Percentiles rank a stretch among this genome's conserved stretches.
Conservation (phyloP, 805 yeast species). For the Monosporozyma solicola region DNA sequence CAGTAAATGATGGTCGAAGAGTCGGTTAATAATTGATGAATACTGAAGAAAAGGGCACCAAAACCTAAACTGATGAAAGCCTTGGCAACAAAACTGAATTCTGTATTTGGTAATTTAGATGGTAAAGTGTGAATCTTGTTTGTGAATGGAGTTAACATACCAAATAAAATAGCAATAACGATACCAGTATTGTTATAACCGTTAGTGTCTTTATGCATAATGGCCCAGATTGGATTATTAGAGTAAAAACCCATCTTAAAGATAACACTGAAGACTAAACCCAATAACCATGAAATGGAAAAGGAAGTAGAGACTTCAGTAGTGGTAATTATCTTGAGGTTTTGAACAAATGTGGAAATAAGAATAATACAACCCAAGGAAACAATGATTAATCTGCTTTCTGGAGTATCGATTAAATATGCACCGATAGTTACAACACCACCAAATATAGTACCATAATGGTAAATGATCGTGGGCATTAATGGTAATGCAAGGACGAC, state of each 20-base stretch:
- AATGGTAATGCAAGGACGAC: conserved; percentile 41
- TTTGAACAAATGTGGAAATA: conserved; percentile 48
- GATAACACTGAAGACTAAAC: conserved; percentile 64
- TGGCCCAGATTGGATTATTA: conserved; percentile 95
- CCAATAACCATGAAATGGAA: conserved; percentile 35
- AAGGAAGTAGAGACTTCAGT: conserved; percentile 14
- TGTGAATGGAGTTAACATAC: conserved; percentile 49
- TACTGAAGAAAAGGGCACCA: conserved; percentile 64
- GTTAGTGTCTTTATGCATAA: conserved; percentile 76
- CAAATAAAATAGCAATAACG: conserved; percentile 37
- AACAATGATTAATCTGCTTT: conserved; percentile 52
- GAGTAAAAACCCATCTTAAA: conserved; percentile 70
- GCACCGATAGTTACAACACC: conserved; percentile 69
- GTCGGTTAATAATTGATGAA: conserved; percentile 71
- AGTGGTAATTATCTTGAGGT: conserved; percentile 36
- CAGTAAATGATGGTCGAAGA: conserved; percentile 81
- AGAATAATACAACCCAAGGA: conserved; percentile 62
- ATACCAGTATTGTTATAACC: conserved; percentile 71
- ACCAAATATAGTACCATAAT: conserved; percentile 34
- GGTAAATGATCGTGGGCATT: conserved; percentile 18
- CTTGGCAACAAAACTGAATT: conserved; percentile 11
- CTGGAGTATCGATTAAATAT: conserved; percentile 60
- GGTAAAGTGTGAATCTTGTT: conserved; percentile 15
- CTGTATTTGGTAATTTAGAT: not conserved
- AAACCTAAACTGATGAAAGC: conserved; percentile 45